phyloP scores from a whole-genome alignment of 2,329 filamentous ascomycete genomes.

The Talaromyces islandicus region DNA sequence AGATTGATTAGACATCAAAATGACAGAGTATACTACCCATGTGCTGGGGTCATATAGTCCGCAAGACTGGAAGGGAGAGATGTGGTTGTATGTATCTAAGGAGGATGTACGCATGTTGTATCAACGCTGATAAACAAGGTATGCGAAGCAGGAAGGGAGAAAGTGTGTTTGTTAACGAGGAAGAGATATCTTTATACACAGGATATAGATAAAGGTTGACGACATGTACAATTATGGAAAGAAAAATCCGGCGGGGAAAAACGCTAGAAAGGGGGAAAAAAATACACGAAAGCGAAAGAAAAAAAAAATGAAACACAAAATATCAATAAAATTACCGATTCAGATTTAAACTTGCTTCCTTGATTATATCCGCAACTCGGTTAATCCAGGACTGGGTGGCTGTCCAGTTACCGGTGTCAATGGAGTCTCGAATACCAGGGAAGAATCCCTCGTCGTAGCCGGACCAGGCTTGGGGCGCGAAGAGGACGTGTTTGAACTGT shows the following conservation, averaged over 20 bases:
- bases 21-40: not conserved
- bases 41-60: not conserved
- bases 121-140: not conserved
- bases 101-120: not conserved
- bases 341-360: slow-evolving; percentile 51
- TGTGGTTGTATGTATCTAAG: not conserved
- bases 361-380: slow-evolving; percentile 65
- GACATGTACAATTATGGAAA: not conserved
- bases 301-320: not conserved
- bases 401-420: slow-evolving; percentile 66
- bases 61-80: not conserved
- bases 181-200: not conserved
- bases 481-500: slow-evolving; percentile 91
- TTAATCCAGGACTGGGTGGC: slow-evolving; percentile 62
- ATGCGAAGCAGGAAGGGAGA: not conserved
- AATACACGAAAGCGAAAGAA: not conserved
- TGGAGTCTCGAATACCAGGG: slow-evolving; percentile 76
- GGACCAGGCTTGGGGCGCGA: slow-evolving; percentile 75
- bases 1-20: not conserved
- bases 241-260: not conserved
- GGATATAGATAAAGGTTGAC: not conserved
- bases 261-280: not conserved
- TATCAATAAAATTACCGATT: slow-evolving; percentile 20
- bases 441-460: slow-evolving; percentile 64
- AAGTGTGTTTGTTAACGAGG: not conserved